These are phyloP conservation scores for Alloteropsis angusta DNA, from an alignment of 202 grass and related monocot species.

Conservation along the genomic window DNA sequence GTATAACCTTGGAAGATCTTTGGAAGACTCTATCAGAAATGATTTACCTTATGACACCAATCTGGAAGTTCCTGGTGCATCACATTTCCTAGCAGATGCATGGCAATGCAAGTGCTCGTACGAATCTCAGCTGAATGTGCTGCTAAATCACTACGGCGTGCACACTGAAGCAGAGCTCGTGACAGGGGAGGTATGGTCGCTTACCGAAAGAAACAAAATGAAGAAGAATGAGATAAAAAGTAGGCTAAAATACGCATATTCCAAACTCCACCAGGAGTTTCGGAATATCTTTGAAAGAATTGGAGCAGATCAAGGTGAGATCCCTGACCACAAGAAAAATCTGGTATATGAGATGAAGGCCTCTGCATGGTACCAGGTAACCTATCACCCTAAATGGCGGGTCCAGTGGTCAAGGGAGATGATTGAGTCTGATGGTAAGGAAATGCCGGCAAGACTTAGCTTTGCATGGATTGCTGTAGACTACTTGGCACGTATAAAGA, in stretches of 20 bases:
- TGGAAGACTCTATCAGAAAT: conserved; percentile 7
- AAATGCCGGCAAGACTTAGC: conserved; percentile 40
- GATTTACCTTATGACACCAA: conserved; percentile 56
- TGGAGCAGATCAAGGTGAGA: conserved; percentile 12
- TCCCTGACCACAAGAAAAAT: conserved; percentile 39
- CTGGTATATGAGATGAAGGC: conserved; percentile 54
- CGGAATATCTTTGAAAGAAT: conserved; percentile 41
- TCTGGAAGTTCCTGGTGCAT: conserved; percentile 58
- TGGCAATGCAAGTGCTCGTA: conserved; percentile 49
- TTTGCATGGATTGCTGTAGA: conserved; percentile 84
- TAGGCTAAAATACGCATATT: conserved; percentile 55
- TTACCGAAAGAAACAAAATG: conserved; percentile 43
- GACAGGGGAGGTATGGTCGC: conserved; percentile 58
- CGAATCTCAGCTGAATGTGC: conserved; percentile 37
- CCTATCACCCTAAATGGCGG: conserved; percentile 59
- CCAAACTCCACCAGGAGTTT: conserved; percentile 46
- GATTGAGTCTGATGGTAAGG: conserved; percentile 21
- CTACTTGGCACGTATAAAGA: conserved; percentile 57
- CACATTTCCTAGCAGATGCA: conserved; percentile 38
- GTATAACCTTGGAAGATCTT: conserved; percentile 14
- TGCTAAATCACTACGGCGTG: conserved; percentile 56
- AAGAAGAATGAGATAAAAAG: conserved; percentile 64
- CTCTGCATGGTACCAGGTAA: conserved; percentile 88
- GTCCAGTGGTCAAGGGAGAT: conserved; percentile 22
- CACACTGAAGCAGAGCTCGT: conserved; percentile 75